phyloP scores from a whole-genome alignment of 2,329 filamentous ascomycete species.

The Huntiella decipiens region DNA sequence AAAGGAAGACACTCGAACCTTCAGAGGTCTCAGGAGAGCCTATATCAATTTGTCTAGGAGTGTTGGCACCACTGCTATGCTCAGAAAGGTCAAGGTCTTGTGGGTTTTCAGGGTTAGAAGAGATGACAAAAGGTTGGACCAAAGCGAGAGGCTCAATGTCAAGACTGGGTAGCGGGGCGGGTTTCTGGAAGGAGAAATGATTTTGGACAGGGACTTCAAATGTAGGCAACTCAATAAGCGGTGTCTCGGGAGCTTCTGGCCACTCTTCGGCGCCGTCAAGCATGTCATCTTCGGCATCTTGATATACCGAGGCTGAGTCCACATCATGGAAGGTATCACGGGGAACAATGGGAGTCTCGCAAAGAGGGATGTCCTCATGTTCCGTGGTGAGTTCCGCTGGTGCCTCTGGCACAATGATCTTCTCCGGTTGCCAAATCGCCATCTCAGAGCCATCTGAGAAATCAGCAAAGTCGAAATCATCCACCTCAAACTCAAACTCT shows the following conservation, averaged over 20 bases:
- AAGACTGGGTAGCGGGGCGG: background rate
- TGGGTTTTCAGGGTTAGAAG: no score
- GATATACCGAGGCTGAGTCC: background rate
- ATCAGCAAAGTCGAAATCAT: background rate
- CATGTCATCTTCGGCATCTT: background rate
- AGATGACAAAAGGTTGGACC: no score
- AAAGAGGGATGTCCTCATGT: background rate
- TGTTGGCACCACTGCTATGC: no score
- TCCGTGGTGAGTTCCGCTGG: background rate
- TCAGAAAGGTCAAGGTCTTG: no score
- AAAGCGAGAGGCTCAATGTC: no score
- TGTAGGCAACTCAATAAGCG: background rate
- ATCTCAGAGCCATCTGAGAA: background rate
- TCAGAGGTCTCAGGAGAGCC: conserved; percentile 1
- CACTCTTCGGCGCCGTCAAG: no score
- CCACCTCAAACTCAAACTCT: conserved; percentile 1
- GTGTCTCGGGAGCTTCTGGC: background rate
- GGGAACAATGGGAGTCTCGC: background rate
- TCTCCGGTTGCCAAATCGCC: background rate
- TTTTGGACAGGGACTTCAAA: background rate
- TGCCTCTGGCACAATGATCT: background rate
- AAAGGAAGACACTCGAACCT: background rate
- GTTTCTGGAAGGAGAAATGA: background rate
- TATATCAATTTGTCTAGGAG: no score
- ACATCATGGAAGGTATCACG: background rate